Evolutionary conservation across 345 rosid genomes (phyloP).

Genomic region (Sapria himalayana): DNA sequence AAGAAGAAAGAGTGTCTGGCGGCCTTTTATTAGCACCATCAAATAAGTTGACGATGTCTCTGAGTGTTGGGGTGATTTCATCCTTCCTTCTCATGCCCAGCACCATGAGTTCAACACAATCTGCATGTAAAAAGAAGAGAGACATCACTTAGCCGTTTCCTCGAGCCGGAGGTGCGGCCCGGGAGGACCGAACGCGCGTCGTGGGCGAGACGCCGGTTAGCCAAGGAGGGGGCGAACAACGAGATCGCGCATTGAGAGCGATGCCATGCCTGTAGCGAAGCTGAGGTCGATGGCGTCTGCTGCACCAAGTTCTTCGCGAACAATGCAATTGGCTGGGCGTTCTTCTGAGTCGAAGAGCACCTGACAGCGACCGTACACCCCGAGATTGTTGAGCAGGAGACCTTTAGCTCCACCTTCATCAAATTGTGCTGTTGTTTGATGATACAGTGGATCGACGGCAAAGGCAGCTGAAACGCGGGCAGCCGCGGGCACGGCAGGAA

Average conservation of each 20-base stretch:
- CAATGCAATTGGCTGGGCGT: conserved; percentile 58
- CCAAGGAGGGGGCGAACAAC: too few relatives aligned
- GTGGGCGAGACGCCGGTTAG: too few relatives aligned
- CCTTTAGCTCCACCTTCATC: conserved; percentile 98
- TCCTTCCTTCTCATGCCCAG: conserved; percentile 31
- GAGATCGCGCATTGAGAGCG: too few relatives aligned
- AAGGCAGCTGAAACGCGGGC: conserved; percentile 60
- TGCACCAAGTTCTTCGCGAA: conserved; percentile 20
- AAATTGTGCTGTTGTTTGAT: conserved; percentile 91
- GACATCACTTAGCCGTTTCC: background rate
- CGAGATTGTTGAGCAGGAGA: conserved; percentile 71
- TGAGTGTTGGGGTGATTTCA: conserved; percentile 69
- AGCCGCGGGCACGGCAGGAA: too few relatives aligned
- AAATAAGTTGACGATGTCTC: conserved; percentile 34
- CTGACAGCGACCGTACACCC: conserved; percentile 67
- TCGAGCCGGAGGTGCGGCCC: too few relatives aligned
- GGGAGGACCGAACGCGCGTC: too few relatives aligned
- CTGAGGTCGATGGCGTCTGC: conserved; percentile 49
- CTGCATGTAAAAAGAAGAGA: conserved; percentile 19
- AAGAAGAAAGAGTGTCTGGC: conserved; percentile 25
- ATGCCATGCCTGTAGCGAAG: conserved; percentile 70
- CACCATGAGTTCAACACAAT: conserved; percentile 51
- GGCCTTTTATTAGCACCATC: conserved; percentile 56
- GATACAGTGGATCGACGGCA: conserved; percentile 90
- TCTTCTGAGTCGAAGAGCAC: conserved; percentile 87